Evolutionary conservation across 2,329 filamentous ascomycete genomes (phyloP).

Genomic region (Kalaharituber pfeilii): DNA sequence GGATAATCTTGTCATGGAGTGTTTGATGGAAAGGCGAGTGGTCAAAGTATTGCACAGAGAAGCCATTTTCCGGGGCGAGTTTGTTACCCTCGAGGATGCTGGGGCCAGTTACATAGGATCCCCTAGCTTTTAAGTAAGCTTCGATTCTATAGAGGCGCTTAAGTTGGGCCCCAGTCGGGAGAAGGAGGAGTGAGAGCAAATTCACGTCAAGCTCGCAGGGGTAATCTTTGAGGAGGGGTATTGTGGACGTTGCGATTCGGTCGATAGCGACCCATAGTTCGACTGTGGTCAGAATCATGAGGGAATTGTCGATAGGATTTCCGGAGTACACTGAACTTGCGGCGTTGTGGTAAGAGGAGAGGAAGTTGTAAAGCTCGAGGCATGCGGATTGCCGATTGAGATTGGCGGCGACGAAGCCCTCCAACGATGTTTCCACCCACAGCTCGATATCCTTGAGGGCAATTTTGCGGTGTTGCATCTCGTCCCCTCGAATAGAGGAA

Average conservation of each 20-base stretch:
- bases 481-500: no score
- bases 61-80: conserved; percentile 28
- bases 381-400: conserved; percentile 20
- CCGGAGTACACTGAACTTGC: conserved; percentile 26
- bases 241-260: conserved; percentile 27
- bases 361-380: conserved; percentile 21
- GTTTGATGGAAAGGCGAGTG: conserved; percentile 29
- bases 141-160: conserved; percentile 32
- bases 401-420: conserved; percentile 26
- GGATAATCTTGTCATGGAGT: conserved; percentile 2
- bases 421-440: conserved; percentile 33
- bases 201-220: no score
- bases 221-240: conserved; percentile 33
- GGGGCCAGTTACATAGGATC: conserved; percentile 33
- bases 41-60: conserved; percentile 35
- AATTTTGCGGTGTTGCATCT: no score
- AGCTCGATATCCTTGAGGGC: conserved; percentile 30
- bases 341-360: conserved; percentile 25
- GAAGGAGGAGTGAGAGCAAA: no score
- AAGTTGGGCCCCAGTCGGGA: conserved; percentile 33
- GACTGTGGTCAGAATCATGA: conserved; percentile 39
- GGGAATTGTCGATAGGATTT: conserved; percentile 34
- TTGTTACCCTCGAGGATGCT: conserved; percentile 36
- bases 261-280: conserved; percentile 45
- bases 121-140: conserved; percentile 29